phyloP scores from a whole-genome alignment of 257 asterid genomes.

The Ilex aquifolium region DNA sequence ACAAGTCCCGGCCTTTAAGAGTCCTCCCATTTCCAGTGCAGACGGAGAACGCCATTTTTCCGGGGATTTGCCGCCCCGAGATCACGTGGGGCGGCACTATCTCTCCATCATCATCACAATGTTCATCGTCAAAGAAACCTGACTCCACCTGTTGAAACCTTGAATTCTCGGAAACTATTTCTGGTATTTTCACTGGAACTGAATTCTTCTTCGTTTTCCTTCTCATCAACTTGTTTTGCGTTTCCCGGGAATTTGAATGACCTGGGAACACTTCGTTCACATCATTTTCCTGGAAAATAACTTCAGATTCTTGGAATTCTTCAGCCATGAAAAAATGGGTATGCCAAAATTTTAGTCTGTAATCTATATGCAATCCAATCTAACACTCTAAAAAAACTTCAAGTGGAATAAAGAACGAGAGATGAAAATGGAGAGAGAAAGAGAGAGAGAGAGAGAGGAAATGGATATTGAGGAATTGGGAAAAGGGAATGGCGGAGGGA shows the following conservation, averaged over 20 bases:
- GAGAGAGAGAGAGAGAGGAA: slow-evolving; percentile 1
- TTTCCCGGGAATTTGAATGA: slow-evolving; percentile 1
- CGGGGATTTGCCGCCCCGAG: not conserved
- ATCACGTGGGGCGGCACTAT: slow-evolving; percentile 3
- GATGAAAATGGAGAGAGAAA: slow-evolving; percentile 1
- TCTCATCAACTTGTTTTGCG: slow-evolving; percentile 26
- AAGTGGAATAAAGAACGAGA: slow-evolving; percentile 1
- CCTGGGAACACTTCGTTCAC: slow-evolving; percentile 13
- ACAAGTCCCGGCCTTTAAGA: not conserved
- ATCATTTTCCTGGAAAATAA: slow-evolving; percentile 37
- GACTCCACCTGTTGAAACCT: slow-evolving; percentile 30
- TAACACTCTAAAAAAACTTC: too few relatives aligned
- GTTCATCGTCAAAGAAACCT: slow-evolving; percentile 10
- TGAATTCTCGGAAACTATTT: slow-evolving; percentile 19
- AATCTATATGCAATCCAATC: too few relatives aligned
- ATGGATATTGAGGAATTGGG: too few relatives aligned
- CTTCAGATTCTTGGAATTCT: slow-evolving; percentile 69
- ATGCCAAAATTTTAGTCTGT: not conserved
- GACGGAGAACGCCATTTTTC: not conserved
- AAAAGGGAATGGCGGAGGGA: slow-evolving; percentile 4
- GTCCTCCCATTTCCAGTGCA: slow-evolving; percentile 3
- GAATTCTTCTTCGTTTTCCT: slow-evolving; percentile 17
- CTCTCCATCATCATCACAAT: not conserved
- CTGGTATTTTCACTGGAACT: slow-evolving; percentile 54
- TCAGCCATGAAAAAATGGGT: slow-evolving; percentile 42